Conservation (phyloP, 257 asterid species). For the Solanum peruvianum region DNA sequence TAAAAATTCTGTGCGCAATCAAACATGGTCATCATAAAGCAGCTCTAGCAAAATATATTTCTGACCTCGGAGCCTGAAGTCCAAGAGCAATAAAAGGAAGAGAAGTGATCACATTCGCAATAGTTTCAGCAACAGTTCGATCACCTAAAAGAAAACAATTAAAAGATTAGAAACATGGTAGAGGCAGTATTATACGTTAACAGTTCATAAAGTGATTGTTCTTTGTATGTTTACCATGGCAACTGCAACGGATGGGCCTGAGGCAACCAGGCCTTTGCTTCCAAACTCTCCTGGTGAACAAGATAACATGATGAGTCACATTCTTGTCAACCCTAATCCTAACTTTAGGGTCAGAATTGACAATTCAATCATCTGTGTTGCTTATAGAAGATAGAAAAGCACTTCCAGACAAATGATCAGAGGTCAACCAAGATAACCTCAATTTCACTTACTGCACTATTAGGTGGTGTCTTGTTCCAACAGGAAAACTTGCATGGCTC, state of each 20-base stretch:
- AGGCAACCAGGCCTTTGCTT: slow-evolving; percentile 69
- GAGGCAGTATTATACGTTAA: neutral
- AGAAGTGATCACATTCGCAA: slow-evolving; percentile 75
- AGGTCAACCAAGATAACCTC: neutral
- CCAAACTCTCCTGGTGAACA: slow-evolving; percentile 59
- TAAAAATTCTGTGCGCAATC: neutral
- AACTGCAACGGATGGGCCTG: slow-evolving; percentile 61
- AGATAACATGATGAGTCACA: neutral
- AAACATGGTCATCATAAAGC: neutral
- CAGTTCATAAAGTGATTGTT: neutral
- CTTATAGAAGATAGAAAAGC: neutral
- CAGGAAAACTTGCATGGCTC: slow-evolving; percentile 12
- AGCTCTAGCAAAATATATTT: neutral
- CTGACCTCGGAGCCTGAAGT: slow-evolving; percentile 65
- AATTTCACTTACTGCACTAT: slow-evolving; percentile 42
- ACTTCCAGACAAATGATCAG: neutral
- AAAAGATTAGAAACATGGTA: neutral
- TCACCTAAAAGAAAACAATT: slow-evolving; percentile 40
- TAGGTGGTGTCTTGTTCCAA: slow-evolving; percentile 28
- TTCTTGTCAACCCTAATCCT: neutral
- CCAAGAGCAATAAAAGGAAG: slow-evolving; percentile 86
- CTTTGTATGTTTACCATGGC: slow-evolving; percentile 29
- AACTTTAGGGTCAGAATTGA: neutral
- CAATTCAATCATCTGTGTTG: neutral
- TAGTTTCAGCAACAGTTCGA: slow-evolving; percentile 45